Evolutionary conservation across 2,329 filamentous ascomycete species (phyloP), one percentile per base, ranked within the genome.

Genomic region (Rachicladosporium sp.): DNA sequence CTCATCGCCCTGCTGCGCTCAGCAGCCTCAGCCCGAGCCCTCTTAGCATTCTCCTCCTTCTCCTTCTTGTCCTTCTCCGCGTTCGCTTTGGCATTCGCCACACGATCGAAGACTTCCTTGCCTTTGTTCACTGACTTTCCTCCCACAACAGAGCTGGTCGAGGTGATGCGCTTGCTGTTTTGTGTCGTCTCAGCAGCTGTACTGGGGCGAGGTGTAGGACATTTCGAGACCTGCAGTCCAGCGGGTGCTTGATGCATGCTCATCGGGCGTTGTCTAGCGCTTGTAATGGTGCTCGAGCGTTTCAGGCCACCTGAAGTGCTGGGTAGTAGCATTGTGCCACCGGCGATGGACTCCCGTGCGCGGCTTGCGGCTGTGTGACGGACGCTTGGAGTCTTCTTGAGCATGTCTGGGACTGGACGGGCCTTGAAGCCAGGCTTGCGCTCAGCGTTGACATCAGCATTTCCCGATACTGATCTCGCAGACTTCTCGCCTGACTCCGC

Each of bases 31-130:
- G 59, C 61, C 27, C 67, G 53, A 13, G 67, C 67, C 44, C 57
- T 59, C 51, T 62, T 66, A 0, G 66, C 63, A 2, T 65, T 66
- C 10, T 69, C 67, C 43, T 69, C 67, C 45, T 69, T 69, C 37
- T 64, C 65, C 10, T 47, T 56, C 40, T 62, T 58, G 45, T 63
- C 59, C 36, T 54, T 53, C 40, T 67, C 65, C 7, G 56, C 52
- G 2, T 55, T 52, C 35, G 60, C 59, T 34, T 66, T 64, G 37
- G 65, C 62, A 8, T 57, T 36, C 27, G 59, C 60, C 19, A 65
- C 60, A 15, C 67, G 57, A 35, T 64, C 62, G 52, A 68, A 69
- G 33, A 69, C 61, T 44, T 68, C 61, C 32, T 61, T 61, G 37
- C 61, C 66, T 46, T 67, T 69, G 10, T 27, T 27, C 4, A 27